Evolutionary conservation across 371 early-diverging fungal species (phyloP), one percentile per base, ranked within the genome.

Genomic region (Nosema muscidifuracis): DNA sequence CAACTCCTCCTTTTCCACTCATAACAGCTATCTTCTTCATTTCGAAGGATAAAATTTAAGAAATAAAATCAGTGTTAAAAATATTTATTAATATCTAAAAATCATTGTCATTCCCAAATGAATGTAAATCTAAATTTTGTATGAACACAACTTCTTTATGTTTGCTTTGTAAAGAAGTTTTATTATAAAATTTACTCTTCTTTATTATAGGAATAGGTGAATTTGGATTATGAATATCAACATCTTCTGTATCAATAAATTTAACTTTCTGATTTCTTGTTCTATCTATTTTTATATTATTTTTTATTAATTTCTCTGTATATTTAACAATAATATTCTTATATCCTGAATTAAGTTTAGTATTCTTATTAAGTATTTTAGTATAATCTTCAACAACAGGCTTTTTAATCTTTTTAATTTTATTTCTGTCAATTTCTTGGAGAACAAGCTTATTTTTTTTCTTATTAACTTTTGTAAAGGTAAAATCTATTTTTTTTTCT

Each of bases 1-100:
- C 97, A 6, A 97, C 97, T 36, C 99, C 97, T 44, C 99, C 99
- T 80, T 99, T 99, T 61, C 98, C 99, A 6, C 92, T 92, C 40
- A 95, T 87, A 0, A 99, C 78, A 20, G 76, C 71, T 65, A 82
- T 71, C 43, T 56, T 77, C 31, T 63, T 63, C 69, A 78, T n/a
- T 12, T n/a, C 13, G 40, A 20, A 63, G 9, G 9, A 22, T 10
- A 7, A 2, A 12, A 4, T 47, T 12, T n/a, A 47, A 36, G 43
- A 60, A 7, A 58, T 20, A 24, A 16, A 51, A 15, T 24, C 22
- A 13, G 60, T 18, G n/a, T 18, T 69, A 20, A 33, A 0, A 16
- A 22, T 28, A 10, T 20, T 20, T 16, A 43, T 30, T 22, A 64
- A 26, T 64, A 42, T 64, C 26, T 43, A 64, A 28, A 30, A 44